Evolutionary conservation across 2,329 filamentous ascomycete genomes (phyloP).

Genomic region (Zymoseptoria passerinii): DNA sequence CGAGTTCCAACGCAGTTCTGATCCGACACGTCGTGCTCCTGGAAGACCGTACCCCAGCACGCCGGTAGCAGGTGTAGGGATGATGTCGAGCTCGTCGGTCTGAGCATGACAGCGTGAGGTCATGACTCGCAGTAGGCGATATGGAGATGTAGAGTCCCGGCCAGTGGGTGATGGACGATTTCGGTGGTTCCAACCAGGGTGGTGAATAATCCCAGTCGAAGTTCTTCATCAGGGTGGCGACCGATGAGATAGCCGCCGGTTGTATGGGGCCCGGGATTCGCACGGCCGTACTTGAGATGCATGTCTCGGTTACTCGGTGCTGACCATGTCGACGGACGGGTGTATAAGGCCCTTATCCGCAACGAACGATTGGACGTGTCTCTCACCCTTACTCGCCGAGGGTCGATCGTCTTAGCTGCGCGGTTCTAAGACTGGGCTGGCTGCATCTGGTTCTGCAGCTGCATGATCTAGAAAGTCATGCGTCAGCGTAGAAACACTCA

Average conservation of each 20-base stretch:
- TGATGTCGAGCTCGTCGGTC: background rate
- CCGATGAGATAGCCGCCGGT: background rate
- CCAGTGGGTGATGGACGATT: background rate
- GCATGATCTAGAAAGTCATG: slow-evolving; percentile 33
- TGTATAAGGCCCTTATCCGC: background rate
- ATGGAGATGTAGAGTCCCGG: background rate
- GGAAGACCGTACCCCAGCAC: no score
- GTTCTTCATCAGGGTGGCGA: background rate
- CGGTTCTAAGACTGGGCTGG: slow-evolving; percentile 16
- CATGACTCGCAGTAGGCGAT: background rate
- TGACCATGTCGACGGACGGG: background rate
- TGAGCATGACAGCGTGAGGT: background rate
- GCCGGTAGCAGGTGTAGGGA: no score
- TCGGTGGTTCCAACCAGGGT: background rate
- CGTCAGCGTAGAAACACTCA: slow-evolving; percentile 6
- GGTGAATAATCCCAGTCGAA: background rate
- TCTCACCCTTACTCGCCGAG: no score
- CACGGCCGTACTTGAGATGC: background rate
- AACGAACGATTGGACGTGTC: background rate
- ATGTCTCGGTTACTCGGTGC: background rate
- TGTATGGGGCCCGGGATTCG: background rate
- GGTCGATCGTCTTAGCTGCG: background rate
- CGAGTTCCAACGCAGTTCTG: no score
- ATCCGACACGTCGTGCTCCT: no score
- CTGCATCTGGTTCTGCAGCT: slow-evolving; percentile 36